Conservation (phyloP, 2,329 filamentous ascomycete genomes). For the Penicillium sp. region DNA sequence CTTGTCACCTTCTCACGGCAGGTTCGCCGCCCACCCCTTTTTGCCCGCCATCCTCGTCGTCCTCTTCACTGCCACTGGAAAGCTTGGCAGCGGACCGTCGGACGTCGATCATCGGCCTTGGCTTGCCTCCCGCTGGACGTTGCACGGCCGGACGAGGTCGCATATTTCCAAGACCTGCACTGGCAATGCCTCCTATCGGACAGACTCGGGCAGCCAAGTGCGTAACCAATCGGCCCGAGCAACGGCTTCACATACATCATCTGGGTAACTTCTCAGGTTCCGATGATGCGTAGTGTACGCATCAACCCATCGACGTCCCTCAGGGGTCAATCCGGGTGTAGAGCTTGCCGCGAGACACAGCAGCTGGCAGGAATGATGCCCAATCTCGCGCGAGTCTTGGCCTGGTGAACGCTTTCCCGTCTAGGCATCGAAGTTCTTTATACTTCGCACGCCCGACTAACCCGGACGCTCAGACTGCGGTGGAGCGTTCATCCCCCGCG, state of each 20-base stretch:
- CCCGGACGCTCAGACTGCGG: slow-evolving; percentile 12
- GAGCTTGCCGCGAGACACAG: no score
- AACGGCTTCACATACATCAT: slow-evolving; percentile 15
- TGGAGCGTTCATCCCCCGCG: slow-evolving; percentile 10
- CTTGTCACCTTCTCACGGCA: no score
- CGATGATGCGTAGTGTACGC: no score
- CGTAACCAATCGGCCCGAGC: slow-evolving; percentile 14
- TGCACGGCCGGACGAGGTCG: background rate
- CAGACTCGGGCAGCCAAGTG: no score
- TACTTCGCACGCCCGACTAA: background rate
- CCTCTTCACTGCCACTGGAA: slow-evolving; percentile 25
- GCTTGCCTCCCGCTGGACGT: slow-evolving; percentile 6
- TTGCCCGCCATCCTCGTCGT: background rate
- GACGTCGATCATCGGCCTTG: slow-evolving; percentile 34
- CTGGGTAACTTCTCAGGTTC: slow-evolving; percentile 9
- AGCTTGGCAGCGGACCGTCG: slow-evolving; percentile 34
- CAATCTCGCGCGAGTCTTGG: no score
- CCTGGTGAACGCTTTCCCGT: slow-evolving; percentile 18
- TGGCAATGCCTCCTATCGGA: no score
- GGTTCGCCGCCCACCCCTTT: no score
- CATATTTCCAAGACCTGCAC: background rate
- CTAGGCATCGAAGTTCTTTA: slow-evolving; percentile 24
- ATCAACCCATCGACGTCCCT: slow-evolving; percentile 1
- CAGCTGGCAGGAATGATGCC: no score
- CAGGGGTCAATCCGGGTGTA: no score